Evolutionary conservation across 805 yeast species (phyloP).

Genomic region (Yamadazyma akitaensis): DNA sequence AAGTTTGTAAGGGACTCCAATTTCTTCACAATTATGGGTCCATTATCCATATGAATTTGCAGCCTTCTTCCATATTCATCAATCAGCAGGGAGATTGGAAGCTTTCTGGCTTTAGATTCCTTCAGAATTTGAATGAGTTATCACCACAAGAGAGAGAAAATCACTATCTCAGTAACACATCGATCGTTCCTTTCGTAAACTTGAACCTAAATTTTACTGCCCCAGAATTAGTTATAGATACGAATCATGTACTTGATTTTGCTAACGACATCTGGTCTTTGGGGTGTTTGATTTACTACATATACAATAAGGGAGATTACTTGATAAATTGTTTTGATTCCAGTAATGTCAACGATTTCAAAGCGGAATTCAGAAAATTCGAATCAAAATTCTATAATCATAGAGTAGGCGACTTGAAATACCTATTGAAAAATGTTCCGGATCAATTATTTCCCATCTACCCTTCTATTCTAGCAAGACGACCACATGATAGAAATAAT

Average conservation of each 20-base stretch:
- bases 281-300: conserved; percentile 69
- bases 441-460: conserved; percentile 47
- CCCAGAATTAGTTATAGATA: conserved; percentile 76
- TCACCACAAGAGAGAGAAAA: conserved; percentile 49
- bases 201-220: conserved; percentile 73
- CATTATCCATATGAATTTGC: conserved; percentile 71
- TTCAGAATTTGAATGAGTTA: conserved; percentile 49
- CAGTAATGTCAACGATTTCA: conserved; percentile 58
- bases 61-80: conserved; percentile 73
- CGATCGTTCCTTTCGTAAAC: conserved; percentile 75
- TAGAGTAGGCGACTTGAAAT: conserved; percentile 30
- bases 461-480: conserved; percentile 53
- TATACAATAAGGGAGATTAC: conserved; percentile 56
- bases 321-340: conserved; percentile 40
- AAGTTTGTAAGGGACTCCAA: conserved; percentile 70
- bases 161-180: conserved; percentile 65
- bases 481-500: conserved; percentile 54
- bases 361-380: conserved; percentile 49
- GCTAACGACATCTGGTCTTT: conserved; percentile 82
- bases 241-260: conserved; percentile 48
- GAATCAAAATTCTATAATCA: conserved; percentile 43
- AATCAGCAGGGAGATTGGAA: conserved; percentile 94
- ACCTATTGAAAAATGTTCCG: conserved; percentile 58
- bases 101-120: conserved; percentile 62
- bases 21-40: conserved; percentile 79